Base-by-base conservation (phyloP, 768 basidiomycete species). In the Astraeus odoratus region DNA sequence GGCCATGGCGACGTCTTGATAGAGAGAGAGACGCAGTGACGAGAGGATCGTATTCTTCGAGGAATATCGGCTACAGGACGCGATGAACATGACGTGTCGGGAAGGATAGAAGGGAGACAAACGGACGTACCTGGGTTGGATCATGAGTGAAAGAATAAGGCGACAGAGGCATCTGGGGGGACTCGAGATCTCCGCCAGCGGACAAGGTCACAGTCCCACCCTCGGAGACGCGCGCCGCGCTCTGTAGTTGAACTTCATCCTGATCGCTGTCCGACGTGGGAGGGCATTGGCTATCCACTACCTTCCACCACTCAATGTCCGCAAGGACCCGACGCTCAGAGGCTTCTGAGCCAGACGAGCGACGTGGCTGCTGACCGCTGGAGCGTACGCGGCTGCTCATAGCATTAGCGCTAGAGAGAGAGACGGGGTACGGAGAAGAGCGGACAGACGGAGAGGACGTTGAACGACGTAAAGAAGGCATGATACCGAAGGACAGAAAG, bases 301-400 rank as follows among this genome's bases (percentile, higher is more conserved):
- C 86, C 56, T 72, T 77, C 86, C 86, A 89, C 86, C 87, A 90
- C 62, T 88, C 86, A 57, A 90, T 83, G 69, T 90, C 87, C 26
- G 84, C 86, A 49, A 90, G 74, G 54, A 90, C 84, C 54, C 85
- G 75, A 59, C 87, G 75, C 51, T 63, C 70, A 53, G 60, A 63
- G 27, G 76, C 77, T 58, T 84, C 80, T 54, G 85, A 84, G 49
- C 77, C 82, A 18, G 80, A 79, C 10, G 83, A 76, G 48, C 86
- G 80, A 57, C 83, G 76, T 7, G 66, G 63, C 43, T 58, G 59
- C 26, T 58, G 62, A 39, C 51, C 53, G 25, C 49, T 49, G 46
- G 75, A 66, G 33, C 77, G 63, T 13, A 58, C 66, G 46, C 71
- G 66, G 19, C 67, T 66, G 25, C 69, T 64, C 43, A 57, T 57